Percentiles rank a stretch among this genome's conserved stretches.
Evolutionary conservation across 129 eudicot genomes (phyloP).

Genomic region (Scalesia atractyloides): DNA sequence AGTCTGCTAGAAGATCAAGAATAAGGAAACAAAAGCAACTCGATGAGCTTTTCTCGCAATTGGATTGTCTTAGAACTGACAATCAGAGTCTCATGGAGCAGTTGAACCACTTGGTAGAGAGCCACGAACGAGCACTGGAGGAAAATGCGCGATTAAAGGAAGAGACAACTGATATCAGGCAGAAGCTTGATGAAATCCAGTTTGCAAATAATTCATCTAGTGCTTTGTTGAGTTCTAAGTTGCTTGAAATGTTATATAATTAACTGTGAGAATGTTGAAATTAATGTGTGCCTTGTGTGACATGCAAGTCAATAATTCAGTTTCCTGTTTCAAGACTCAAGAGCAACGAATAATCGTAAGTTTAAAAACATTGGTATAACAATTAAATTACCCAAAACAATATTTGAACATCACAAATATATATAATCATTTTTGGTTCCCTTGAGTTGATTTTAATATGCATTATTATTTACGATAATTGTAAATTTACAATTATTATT

Average conservation of each 20-base stretch:
- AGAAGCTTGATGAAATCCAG: conserved; percentile 41
- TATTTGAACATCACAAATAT: no score
- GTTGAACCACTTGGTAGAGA: conserved; percentile 43
- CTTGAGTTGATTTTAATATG: no score
- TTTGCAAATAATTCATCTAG: conserved; percentile 6
- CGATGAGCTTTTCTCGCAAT: conserved; percentile 67
- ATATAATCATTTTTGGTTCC: no score
- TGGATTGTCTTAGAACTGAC: conserved; percentile 48
- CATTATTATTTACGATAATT: no score
- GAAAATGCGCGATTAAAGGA: conserved; percentile 59
- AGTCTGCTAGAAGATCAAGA: conserved; percentile 70
- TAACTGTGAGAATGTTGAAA: neutral
- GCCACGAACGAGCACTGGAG: conserved; percentile 40
- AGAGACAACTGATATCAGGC: conserved; percentile 48
- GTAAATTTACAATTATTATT: no score
- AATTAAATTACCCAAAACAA: no score
- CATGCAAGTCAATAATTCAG: neutral
- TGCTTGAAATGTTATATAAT: neutral
- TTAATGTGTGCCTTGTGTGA: conserved; percentile 7
- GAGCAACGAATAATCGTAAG: no score
- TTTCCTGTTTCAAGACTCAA: neutral
- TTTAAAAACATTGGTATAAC: no score
- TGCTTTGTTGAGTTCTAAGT: conserved; percentile 12
- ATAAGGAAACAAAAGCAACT: conserved; percentile 74
- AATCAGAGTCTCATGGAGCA: conserved; percentile 50